Evolutionary conservation across 441 rosid genomes (phyloP), one percentile per base, ranked within the genome.

Genomic region (Mallotus japonicus): DNA sequence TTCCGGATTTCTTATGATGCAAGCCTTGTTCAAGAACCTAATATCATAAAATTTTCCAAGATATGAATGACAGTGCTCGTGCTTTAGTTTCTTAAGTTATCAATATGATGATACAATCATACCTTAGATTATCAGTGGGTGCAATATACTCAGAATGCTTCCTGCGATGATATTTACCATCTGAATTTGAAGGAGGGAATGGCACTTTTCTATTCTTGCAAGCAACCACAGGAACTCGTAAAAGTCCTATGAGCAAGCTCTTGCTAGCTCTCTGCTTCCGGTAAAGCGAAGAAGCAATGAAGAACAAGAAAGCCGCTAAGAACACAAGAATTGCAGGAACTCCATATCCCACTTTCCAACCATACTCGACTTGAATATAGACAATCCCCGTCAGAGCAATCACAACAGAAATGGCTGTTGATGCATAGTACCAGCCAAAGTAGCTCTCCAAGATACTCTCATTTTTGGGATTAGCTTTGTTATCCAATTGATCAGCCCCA

Each of bases 401-500:
- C 71, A 92, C 42, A 69, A 90, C 84, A 12, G 96, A 80, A 56
- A 88, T 69, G 32, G 87, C 84, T 12, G 93, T 85, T 10, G 96
- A 83, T 51, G 95, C 97, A 73, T 94, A 92, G 77, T 92, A 94
- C 97, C 96, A 94, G 19, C 90, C 91, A 46, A 94, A 94, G 87
- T 80, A 94, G 28, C 95, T 89, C 85, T 92, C 96, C 22, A 94
- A 73, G 75, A 85, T 82, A 84, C 90, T 80, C 69, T 87, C 83
- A 11, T 92, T 89, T 69, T 86, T 84, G 5, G 93, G 93, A 76
- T 90, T 84, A 44, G 87, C 87, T 77, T 76, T 87, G 69, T 85
- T 83, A 72, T 90, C 87, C 55, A 92, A 59, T 67, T 94, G 97
- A 79, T 94, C 93, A 64, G 99, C 99, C 54, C 99, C 97, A 78